A percentile compares a stretch with the other conserved stretches of the same genome.
These are phyloP conservation scores for Verruconis gallopava DNA, from an alignment of 2,329 filamentous ascomycete genomes.

Conservation along the genomic window DNA sequence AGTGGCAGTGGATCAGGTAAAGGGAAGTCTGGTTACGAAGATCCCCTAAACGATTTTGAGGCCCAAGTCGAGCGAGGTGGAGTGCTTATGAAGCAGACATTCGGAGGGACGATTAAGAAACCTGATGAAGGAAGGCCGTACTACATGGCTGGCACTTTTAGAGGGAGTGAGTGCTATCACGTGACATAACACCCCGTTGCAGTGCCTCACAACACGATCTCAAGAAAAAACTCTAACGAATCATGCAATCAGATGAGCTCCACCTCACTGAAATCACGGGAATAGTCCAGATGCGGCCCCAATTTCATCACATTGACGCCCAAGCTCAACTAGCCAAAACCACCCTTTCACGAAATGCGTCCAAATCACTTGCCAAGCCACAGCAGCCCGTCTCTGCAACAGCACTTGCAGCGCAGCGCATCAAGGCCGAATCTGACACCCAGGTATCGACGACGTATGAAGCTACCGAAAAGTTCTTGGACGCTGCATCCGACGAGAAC, in stretches of 20 bases:
- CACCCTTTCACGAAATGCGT: conserved; percentile 17
- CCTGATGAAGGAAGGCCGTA: conserved; percentile 55
- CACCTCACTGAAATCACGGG: conserved; percentile 76
- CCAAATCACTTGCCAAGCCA: conserved; percentile 31
- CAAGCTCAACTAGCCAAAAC: conserved; percentile 55
- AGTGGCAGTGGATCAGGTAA: conserved; percentile 1
- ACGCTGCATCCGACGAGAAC: conserved; percentile 63
- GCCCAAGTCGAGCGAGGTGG: conserved; percentile 55
- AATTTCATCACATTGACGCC: conserved; percentile 88
- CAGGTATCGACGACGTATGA: conserved; percentile 50
- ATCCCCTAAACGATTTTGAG: conserved; percentile 42
- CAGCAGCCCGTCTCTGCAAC: conserved; percentile 39
- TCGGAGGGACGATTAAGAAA: conserved; percentile 67
- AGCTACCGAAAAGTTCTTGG: conserved; percentile 63
- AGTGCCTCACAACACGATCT: background rate
- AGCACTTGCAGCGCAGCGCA: conserved; percentile 72
- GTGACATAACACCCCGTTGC: no score
- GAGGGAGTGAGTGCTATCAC: conserved; percentile 47
- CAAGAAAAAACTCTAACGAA: conserved; percentile 9
- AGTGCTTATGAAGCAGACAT: conserved; percentile 66
- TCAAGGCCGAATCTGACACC: conserved; percentile 62
- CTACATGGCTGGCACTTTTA: conserved; percentile 90
- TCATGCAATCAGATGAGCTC: conserved; percentile 50
- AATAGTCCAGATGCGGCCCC: conserved; percentile 77
- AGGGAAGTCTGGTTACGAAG: conserved; percentile 17